A percentile compares a stretch with the other conserved stretches of the same genome.
Evolutionary conservation across 1,284 basidiomycete genomes (phyloP).

Genomic region (Ganoderma sinense): DNA sequence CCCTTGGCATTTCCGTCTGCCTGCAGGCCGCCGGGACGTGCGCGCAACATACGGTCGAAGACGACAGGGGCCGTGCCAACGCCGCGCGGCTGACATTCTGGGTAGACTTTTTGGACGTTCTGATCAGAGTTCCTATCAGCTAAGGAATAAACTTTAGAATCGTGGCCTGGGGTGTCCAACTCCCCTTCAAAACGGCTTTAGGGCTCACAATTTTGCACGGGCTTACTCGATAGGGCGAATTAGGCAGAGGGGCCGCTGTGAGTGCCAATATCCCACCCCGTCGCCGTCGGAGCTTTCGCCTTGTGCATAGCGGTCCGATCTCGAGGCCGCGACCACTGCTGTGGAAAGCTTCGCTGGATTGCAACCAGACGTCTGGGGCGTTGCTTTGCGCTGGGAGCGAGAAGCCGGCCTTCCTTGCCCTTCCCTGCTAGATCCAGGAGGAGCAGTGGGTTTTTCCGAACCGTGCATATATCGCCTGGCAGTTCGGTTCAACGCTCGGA

Average conservation of each 20-base stretch:
- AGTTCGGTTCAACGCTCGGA: background rate
- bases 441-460: background rate
- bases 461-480: background rate
- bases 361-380: background rate
- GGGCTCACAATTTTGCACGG: constrained; percentile 1
- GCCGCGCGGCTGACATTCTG: constrained; percentile 9
- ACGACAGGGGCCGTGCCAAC: background rate
- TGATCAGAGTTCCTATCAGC: constrained; percentile 22
- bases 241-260: background rate
- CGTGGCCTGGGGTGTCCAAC: constrained; percentile 20
- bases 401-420: background rate
- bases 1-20: constrained; percentile 17
- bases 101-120: constrained; percentile 13
- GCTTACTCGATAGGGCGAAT: background rate
- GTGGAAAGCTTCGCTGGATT: background rate
- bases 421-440: background rate
- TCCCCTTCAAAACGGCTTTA: constrained; percentile 9
- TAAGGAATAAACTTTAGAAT: constrained; percentile 18
- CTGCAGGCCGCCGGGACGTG: background rate
- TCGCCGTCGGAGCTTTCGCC: background rate
- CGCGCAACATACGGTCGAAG: background rate
- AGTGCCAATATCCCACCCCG: background rate
- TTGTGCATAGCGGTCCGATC: background rate
- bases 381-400: background rate
- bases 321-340: background rate